Conservation (phyloP, 1,284 basidiomycete genomes). For the Schizophyllum commune region DNA sequence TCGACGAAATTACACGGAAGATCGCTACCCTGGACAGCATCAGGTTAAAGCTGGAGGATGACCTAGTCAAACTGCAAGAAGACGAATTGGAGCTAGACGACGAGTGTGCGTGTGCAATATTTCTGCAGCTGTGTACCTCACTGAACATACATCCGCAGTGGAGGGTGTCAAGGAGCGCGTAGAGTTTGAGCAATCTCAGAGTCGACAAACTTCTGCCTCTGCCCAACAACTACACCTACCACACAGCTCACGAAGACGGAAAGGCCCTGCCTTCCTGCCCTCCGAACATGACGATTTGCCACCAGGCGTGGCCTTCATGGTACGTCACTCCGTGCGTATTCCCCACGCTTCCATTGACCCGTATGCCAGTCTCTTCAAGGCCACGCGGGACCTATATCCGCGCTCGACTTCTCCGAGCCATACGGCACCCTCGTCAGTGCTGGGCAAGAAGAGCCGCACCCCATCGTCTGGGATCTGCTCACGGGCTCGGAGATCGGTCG, state of each 20-base stretch:
- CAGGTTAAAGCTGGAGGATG: slow-evolving; percentile 72
- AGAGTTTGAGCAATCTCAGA: slow-evolving; percentile 52
- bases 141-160: slow-evolving; percentile 37
- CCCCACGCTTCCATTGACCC: background rate
- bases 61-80: slow-evolving; percentile 84
- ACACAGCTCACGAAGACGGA: slow-evolving; percentile 65
- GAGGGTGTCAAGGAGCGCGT: slow-evolving; percentile 83
- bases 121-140: background rate
- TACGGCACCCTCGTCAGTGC: slow-evolving; percentile 92
- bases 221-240: slow-evolving; percentile 39
- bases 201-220: slow-evolving; percentile 24
- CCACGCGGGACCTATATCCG: slow-evolving; percentile 77
- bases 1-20: slow-evolving; percentile 81
- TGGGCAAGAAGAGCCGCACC: slow-evolving; percentile 70
- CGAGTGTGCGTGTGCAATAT: slow-evolving; percentile 56
- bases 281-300: slow-evolving; percentile 97
- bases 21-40: slow-evolving; percentile 83
- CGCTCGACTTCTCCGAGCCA: slow-evolving; percentile 94
- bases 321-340: slow-evolving; percentile 23
- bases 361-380: slow-evolving; percentile 64
- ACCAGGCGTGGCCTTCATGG: slow-evolving; percentile 95
- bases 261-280: slow-evolving; percentile 92
- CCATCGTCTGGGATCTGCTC: slow-evolving; percentile 85
- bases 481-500: slow-evolving; percentile 76
- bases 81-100: slow-evolving; percentile 95